Evolutionary conservation across 805 yeast species (phyloP).

Genomic region (Pichia scutulata): DNA sequence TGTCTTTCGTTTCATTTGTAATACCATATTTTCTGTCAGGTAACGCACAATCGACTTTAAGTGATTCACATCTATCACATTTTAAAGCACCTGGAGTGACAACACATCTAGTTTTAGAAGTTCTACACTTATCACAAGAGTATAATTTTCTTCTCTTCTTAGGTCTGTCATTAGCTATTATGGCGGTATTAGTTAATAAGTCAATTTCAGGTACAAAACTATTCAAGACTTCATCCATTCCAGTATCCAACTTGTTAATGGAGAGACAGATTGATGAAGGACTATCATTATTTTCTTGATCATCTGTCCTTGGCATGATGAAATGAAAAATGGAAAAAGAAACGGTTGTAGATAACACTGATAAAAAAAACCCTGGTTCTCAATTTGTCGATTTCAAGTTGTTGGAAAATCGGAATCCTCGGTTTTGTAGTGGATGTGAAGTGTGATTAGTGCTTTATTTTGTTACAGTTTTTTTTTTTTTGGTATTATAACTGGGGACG

Average conservation of each 20-base stretch:
- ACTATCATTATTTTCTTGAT: neutral
- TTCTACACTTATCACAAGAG: slow-evolving; percentile 45
- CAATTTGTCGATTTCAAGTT: too few relatives aligned
- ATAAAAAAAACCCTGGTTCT: too few relatives aligned
- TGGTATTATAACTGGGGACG: too few relatives aligned
- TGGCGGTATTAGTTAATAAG: neutral
- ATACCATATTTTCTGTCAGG: slow-evolving; percentile 15
- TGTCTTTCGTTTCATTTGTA: neutral
- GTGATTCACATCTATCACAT: slow-evolving; percentile 46
- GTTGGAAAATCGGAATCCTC: too few relatives aligned
- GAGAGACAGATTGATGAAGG: neutral
- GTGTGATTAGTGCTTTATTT: too few relatives aligned
- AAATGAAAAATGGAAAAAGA: neutral
- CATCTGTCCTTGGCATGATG: neutral
- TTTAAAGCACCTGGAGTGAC: slow-evolving; percentile 35
- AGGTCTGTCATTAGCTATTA: neutral
- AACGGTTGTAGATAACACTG: too few relatives aligned
- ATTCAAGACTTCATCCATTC: neutral
- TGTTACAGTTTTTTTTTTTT: too few relatives aligned
- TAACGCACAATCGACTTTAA: slow-evolving; percentile 42
- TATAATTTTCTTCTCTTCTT: slow-evolving; percentile 24
- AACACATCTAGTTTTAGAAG: slow-evolving; percentile 52
- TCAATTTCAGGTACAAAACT: neutral
- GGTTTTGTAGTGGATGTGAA: too few relatives aligned
- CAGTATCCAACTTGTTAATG: neutral